Conservation (phyloP, 768 basidiomycete genomes). For the Panaeolus papilionaceus region DNA sequence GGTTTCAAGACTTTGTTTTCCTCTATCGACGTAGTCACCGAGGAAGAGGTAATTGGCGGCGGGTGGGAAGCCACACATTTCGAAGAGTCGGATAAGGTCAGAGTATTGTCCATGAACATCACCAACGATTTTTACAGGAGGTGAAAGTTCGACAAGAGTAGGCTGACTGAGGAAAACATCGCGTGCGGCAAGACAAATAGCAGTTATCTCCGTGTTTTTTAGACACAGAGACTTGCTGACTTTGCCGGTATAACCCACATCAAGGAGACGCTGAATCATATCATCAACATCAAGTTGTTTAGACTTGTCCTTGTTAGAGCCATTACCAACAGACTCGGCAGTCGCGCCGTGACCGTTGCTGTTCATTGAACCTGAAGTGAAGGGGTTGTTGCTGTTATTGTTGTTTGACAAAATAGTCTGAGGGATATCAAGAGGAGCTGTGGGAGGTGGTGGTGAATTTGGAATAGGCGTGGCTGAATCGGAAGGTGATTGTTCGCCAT, state of each 20-base stretch:
- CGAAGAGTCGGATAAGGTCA: conserved; percentile 97
- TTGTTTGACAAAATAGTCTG: conserved; percentile 86
- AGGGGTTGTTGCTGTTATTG: conserved; percentile 63
- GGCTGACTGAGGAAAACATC: conserved; percentile 97
- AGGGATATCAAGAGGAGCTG: conserved; percentile 78
- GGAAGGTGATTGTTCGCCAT: conserved; percentile 42
- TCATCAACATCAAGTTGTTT: conserved; percentile 93
- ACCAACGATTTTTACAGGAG: conserved; percentile 99
- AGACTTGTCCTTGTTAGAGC: conserved; percentile 60
- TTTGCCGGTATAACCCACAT: conserved; percentile 98
- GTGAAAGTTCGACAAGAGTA: conserved; percentile 94
- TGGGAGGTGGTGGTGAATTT: conserved; percentile 43
- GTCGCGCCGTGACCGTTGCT: conserved; percentile 44
- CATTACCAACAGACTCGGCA: conserved; percentile 50
- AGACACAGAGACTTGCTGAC: conserved; percentile 94
- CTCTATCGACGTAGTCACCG: conserved; percentile 98
- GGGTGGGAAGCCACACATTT: conserved; percentile 99
- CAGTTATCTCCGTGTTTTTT: conserved; percentile 95
- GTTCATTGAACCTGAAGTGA: conserved; percentile 57
- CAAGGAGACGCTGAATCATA: conserved; percentile 95
- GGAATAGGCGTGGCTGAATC: conserved; percentile 47
- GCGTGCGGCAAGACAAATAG: conserved; percentile 93
- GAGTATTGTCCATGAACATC: conserved; percentile 99
- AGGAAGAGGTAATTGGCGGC: conserved; percentile 97
- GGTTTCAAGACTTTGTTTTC: conserved; percentile 98